phyloP scores from a whole-genome alignment of 495 filamentous ascomycete species.

The Xylaria castorea region DNA sequence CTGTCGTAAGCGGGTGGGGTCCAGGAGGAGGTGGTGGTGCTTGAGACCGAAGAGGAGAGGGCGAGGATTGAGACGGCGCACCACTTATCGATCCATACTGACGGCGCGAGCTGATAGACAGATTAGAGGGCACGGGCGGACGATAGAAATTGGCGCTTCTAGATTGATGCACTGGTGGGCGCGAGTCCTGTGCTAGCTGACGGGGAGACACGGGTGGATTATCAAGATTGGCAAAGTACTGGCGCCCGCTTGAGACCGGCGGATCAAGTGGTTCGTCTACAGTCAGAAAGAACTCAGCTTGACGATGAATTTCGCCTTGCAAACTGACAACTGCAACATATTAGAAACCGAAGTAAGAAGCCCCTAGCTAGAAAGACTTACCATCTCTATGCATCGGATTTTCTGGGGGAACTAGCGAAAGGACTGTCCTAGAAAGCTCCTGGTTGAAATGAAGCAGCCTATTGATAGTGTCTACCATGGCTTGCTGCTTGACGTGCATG shows the following conservation, averaged over 20 bases:
- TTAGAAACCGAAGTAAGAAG: conserved; percentile 7
- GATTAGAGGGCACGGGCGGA: conserved; percentile 78
- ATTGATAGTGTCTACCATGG: conserved; percentile 79
- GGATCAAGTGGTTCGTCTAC: conserved; percentile 79
- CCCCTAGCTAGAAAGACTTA: conserved; percentile 48
- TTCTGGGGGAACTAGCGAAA: conserved; percentile 71
- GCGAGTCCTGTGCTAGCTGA: conserved; percentile 86
- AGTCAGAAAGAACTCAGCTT: conserved; percentile 72
- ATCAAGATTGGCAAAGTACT: conserved; percentile 79
- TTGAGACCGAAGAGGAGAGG: conserved; percentile 74
- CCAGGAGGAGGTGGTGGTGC: conserved; percentile 69
- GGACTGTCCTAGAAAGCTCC: conserved; percentile 75
- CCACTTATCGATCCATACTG: conserved; percentile 77
- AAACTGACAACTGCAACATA: conserved; percentile 68
- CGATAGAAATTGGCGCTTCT: conserved; percentile 63
- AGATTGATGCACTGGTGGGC: conserved; percentile 59
- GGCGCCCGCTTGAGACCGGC: conserved; percentile 74
- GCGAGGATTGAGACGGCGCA: conserved; percentile 69
- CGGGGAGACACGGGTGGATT: conserved; percentile 90
- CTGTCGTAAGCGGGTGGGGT: conserved; percentile 77
- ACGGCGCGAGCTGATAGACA: conserved; percentile 78
- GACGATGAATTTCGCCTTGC: conserved; percentile 84
- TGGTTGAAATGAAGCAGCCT: conserved; percentile 72
- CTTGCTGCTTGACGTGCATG: conserved; percentile 80
- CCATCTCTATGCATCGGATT: conserved; percentile 67